Conservation (phyloP, 768 basidiomycete genomes). For the Cystobasidiopsis lactophilus region DNA sequence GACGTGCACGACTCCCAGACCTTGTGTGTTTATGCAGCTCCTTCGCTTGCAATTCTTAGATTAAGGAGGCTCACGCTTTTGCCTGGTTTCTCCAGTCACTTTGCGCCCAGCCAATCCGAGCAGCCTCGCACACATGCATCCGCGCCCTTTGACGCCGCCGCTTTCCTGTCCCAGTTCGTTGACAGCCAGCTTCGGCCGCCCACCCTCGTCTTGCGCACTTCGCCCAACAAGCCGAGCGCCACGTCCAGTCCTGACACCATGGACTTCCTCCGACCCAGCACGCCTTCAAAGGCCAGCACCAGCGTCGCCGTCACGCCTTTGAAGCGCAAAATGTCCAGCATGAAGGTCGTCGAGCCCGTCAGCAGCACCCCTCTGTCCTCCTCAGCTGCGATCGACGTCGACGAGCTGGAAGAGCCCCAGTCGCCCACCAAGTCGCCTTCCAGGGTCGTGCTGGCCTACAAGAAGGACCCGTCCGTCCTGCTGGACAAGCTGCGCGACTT, state of each 20-base stretch:
- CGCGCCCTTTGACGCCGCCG: not conserved
- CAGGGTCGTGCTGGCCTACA: not conserved
- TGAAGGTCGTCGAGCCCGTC: not conserved
- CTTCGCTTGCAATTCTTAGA: not conserved
- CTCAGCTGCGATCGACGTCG: not conserved
- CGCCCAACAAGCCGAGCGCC: too few relatives aligned
- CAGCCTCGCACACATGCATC: too few relatives aligned
- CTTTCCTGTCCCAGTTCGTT: not conserved
- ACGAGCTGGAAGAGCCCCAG: not conserved
- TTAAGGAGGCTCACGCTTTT: too few relatives aligned
- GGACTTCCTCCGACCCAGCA: not conserved
- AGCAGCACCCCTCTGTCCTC: not conserved
- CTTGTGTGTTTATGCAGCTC: not conserved
- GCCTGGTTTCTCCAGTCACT: too few relatives aligned
- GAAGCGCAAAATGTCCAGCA: not conserved
- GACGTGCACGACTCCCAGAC: too few relatives aligned
- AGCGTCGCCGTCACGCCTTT: not conserved
- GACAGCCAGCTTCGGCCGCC: too few relatives aligned
- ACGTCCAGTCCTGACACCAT: not conserved
- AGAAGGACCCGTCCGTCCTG: not conserved
- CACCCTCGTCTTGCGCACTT: too few relatives aligned
- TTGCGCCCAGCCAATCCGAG: too few relatives aligned
- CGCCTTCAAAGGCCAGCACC: not conserved
- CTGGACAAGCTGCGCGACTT: not conserved
- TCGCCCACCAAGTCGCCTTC: not conserved